Evolutionary conservation across 768 basidiomycete species (phyloP).

Genomic region (Pleurotus giganteus): DNA sequence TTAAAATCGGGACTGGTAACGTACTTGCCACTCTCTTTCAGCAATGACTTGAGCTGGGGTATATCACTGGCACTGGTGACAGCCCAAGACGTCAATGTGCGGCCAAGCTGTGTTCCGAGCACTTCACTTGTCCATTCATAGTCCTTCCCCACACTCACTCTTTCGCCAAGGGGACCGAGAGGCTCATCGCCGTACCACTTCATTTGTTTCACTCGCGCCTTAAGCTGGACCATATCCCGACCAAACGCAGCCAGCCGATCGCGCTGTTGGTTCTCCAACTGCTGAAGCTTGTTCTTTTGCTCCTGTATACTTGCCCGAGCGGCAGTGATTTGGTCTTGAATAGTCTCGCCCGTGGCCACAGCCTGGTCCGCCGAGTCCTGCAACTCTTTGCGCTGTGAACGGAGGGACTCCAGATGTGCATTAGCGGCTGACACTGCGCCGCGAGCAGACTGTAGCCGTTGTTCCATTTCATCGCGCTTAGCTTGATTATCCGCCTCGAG

Average conservation of each 20-base stretch:
- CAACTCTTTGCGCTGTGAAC: slow-evolving; percentile 7
- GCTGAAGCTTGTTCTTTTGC: slow-evolving; percentile 47
- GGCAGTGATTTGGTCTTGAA: slow-evolving; percentile 28
- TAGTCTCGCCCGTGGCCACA: slow-evolving; percentile 31
- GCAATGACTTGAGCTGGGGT: slow-evolving; percentile 50
- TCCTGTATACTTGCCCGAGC: slow-evolving; percentile 41
- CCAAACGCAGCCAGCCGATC: slow-evolving; percentile 66
- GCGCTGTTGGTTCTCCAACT: slow-evolving; percentile 48
- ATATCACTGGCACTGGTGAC: slow-evolving; percentile 72
- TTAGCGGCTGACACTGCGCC: slow-evolving; percentile 38
- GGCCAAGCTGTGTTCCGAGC: slow-evolving; percentile 59
- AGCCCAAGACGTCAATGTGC: slow-evolving; percentile 64
- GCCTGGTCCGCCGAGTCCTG: slow-evolving; percentile 20
- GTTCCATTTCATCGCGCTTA: slow-evolving; percentile 57
- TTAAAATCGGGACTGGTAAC: slow-evolving; percentile 19
- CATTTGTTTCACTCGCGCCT: slow-evolving; percentile 47
- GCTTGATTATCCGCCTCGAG: slow-evolving; percentile 57
- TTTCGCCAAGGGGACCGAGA: slow-evolving; percentile 76
- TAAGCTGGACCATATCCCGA: slow-evolving; percentile 51
- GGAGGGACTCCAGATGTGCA: slow-evolving; percentile 16
- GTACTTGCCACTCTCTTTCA: slow-evolving; percentile 63
- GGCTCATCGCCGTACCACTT: slow-evolving; percentile 69
- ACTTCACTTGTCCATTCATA: slow-evolving; percentile 55
- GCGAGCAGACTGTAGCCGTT: slow-evolving; percentile 47
- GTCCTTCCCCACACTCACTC: slow-evolving; percentile 71